Conservation (phyloP, 2,329 filamentous ascomycete genomes). For the Onygena corvina region DNA sequence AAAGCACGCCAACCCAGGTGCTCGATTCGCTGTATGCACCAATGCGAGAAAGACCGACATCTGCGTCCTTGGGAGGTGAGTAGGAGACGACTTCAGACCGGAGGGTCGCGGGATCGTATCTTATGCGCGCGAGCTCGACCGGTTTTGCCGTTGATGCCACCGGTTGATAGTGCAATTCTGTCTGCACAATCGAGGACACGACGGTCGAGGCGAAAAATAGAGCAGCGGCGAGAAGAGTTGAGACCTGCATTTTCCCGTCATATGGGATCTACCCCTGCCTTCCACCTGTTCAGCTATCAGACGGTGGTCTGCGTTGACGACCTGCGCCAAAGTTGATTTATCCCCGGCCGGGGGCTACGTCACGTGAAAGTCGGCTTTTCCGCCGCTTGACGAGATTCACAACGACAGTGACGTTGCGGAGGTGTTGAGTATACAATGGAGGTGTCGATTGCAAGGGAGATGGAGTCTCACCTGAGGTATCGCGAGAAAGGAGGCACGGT, state of each 20-base stretch:
- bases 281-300: background rate
- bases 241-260: slow-evolving; percentile 15
- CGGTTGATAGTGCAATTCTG: slow-evolving; percentile 32
- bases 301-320: too few relatives aligned
- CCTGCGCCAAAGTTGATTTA: too few relatives aligned
- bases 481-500: too few relatives aligned
- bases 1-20: slow-evolving; percentile 33
- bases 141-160: slow-evolving; percentile 23
- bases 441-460: too few relatives aligned
- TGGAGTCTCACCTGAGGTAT: too few relatives aligned
- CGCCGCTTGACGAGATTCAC: too few relatives aligned
- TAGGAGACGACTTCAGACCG: slow-evolving; percentile 30
- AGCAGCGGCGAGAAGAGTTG: slow-evolving; percentile 12
- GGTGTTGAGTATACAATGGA: too few relatives aligned
- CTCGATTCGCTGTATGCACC: slow-evolving; percentile 37
- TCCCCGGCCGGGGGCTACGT: too few relatives aligned
- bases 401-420: too few relatives aligned
- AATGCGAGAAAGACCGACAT: slow-evolving; percentile 41
- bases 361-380: too few relatives aligned
- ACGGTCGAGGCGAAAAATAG: slow-evolving; percentile 16
- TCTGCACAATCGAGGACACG: slow-evolving; percentile 17
- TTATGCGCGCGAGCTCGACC: slow-evolving; percentile 29
- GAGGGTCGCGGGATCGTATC: slow-evolving; percentile 30
- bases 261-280: background rate
- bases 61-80: slow-evolving; percentile 22